Base-by-base conservation (phyloP, 208 protist species). In the Leptomonas seymouri region DNA sequence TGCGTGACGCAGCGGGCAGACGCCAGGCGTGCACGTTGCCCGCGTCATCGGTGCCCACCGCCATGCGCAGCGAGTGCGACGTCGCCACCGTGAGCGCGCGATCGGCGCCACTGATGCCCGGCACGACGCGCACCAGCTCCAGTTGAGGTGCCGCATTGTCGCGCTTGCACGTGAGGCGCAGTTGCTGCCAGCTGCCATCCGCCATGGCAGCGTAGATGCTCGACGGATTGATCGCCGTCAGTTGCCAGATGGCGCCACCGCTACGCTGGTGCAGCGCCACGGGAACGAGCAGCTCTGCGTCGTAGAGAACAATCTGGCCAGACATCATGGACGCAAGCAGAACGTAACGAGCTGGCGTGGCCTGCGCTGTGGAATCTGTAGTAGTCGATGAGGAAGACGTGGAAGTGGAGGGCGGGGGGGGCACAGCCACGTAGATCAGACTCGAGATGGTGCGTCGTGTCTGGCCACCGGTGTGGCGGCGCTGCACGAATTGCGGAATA, bases 1-100 rank as follows among this genome's bases (percentile, higher is more conserved):
- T 41, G 46, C 23, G 25, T 45, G 14, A 23, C n/a, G 30, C 25
- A 14, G 63, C 58, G 18, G 30, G 78, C 63, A 48, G 57, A 25
- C 81, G 83, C 89, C 89, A 96, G 20, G 82, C 86, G 59, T 85
- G 58, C 25, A 96, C 84, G 66, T 96, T 88, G 28, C 91, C 89
- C 15, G 74, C 84, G 58, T 96, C 91, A 66, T 96, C 89, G 16
- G 79, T 85, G 41, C 89, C 91, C 12, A 89, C 89, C 2, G 76
- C 86, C 23, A 94, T 71, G 46, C 36, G 30, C 61, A 69, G 61
- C 8, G 49, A 51, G 27, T 34, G 27, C 55, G 71, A 62, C 55
- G 76, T 36, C 48, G 78, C 49, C 39, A 96, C 87, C 48, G 85
- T 86, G 36, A 96, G 67, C 16, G 91, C 91, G 36, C 91, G 89